Conservation (phyloP, 768 basidiomycete species). For the Amanita subjunquillea region DNA sequence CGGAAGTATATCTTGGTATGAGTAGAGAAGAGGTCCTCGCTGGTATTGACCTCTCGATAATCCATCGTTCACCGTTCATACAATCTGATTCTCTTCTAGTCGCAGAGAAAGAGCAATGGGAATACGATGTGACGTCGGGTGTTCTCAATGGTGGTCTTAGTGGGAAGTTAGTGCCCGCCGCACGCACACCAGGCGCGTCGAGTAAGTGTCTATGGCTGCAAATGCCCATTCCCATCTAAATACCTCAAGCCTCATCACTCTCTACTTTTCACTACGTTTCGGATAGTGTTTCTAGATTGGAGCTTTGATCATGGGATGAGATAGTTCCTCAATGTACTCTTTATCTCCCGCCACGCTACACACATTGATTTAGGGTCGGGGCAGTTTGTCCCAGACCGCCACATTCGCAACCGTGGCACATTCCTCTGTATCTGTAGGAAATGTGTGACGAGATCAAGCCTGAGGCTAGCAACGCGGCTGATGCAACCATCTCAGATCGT, state of each 20-base stretch:
- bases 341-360: background rate
- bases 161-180: background rate
- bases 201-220: background rate
- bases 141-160: conserved; percentile 31
- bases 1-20: conserved; percentile 48
- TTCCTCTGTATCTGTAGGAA: background rate
- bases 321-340: background rate
- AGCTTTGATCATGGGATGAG: conserved; percentile 16
- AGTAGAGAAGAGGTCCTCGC: conserved; percentile 24
- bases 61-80: background rate
- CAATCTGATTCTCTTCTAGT: conserved; percentile 18
- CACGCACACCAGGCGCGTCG: background rate
- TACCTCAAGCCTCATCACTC: conserved; percentile 27
- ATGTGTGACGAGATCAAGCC: background rate
- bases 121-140: conserved; percentile 34
- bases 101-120: conserved; percentile 36
- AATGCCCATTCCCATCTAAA: conserved; percentile 3
- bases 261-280: conserved; percentile 39
- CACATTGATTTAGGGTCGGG: background rate
- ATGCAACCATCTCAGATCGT: background rate
- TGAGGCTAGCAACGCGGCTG: background rate
- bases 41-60: conserved; percentile 17
- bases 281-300: conserved; percentile 42
- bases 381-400: background rate
- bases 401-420: background rate